Evolutionary conservation across 306 rosid species (phyloP).

Genomic region (Gynostemma pentaphyllum): DNA sequence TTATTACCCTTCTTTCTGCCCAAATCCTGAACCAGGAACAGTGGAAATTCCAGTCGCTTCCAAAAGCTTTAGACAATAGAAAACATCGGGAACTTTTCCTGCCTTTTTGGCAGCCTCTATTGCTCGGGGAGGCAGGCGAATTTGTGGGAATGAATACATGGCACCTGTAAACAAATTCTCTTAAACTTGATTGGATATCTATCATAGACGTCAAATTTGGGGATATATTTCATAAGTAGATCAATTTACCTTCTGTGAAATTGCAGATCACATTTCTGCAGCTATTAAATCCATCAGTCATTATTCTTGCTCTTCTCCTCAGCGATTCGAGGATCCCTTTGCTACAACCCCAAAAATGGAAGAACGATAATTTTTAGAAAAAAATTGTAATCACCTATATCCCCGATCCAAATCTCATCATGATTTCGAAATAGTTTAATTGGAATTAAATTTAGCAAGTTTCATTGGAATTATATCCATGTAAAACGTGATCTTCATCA

Average conservation of each 20-base stretch:
- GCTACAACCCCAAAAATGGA: constrained; percentile 35
- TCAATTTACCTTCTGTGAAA: constrained; percentile 80
- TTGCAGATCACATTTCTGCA: constrained; percentile 96
- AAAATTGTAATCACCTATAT: neutral
- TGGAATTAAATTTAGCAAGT: neutral
- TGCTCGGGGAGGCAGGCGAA: constrained; percentile 77
- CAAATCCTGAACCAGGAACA: constrained; percentile 98
- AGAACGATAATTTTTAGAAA: constrained; percentile 13
- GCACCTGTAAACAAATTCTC: constrained; percentile 56
- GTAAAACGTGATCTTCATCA: neutral
- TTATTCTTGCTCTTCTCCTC: constrained; percentile 83
- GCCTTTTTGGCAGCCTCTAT: constrained; percentile 68
- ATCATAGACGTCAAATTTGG: neutral
- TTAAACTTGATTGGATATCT: neutral
- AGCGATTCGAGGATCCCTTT: constrained; percentile 81
- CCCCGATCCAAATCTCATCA: neutral
- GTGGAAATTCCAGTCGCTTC: constrained; percentile 99
- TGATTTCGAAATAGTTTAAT: neutral
- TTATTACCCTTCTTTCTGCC: constrained; percentile 91
- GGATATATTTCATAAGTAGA: neutral
- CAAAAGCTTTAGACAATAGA: constrained; percentile 89
- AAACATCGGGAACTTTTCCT: constrained; percentile 89
- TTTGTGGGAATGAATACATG: constrained; percentile 98
- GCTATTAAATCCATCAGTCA: constrained; percentile 98
- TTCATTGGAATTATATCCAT: neutral